Evolutionary conservation across 306 rosid species (phyloP), one percentile per base, ranked within the genome.

Genomic region (Fragaria iinumae): DNA sequence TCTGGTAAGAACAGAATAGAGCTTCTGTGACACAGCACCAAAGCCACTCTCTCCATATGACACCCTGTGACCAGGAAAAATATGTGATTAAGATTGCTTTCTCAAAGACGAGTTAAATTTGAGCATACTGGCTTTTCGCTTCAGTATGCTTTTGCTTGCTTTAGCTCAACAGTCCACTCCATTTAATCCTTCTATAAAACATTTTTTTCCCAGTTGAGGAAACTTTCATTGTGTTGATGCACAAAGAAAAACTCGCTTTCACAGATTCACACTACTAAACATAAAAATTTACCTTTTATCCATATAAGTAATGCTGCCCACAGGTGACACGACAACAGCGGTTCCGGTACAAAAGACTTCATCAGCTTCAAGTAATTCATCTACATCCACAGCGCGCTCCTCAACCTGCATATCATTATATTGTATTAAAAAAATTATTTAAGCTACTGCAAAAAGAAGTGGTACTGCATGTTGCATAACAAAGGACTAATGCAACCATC

Each of bases 301-400:
- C 39, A 18, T 89, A 77, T 86, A 89, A 65, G 99, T 95, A 64
- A 95, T 81, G 84, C 97, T 92, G 76, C 99, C 99, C 69, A 95
- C 97, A 44, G 99, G 99, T 76, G 99, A 95, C 29, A 95, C 81
- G 78, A 95, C 99, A 83, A 95, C 99, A 75, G 99, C 97, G 67
- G 97, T 95, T 74, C 99, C 99, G 0, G 97, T 95, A 76, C 97
- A 90, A 83, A 95, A 95, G 57, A 95, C 99, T 85, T 95, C 97
- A 69, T 95, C 97, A 25, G 99, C 99, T 11, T 84, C 93, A 20
- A 95, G 88, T 84, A 95, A 85, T 78, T 95, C 99, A 74, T 95
- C 96, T 80, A 95, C 99, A 0, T 87, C 76, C 80, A 95, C 97
- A 29, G 52, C 74, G 43, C 99, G 96, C 79, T 95, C 99, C 88